A percentile compares a stretch with the other conserved stretches of the same genome.
Evolutionary conservation across 1,139 yeast species (phyloP).

Genomic region (Saccharomyces hybrid): DNA sequence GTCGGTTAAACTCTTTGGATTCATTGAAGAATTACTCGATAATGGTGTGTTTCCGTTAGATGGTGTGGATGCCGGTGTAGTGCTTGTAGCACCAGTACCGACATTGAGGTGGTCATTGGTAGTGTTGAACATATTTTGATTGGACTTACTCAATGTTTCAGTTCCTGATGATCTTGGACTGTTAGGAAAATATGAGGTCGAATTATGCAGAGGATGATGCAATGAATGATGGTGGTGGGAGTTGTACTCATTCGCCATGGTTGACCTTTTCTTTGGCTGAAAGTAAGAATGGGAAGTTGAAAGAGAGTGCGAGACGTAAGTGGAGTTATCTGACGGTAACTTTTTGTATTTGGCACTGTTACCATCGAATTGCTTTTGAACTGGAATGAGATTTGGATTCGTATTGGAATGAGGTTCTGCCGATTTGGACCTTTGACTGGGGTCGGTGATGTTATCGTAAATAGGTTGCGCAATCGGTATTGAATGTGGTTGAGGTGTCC

Average conservation of each 20-base stretch:
- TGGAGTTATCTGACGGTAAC: not conserved
- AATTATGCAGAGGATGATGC: not conserved
- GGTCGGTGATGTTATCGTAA: constrained; percentile 23
- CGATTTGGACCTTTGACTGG: constrained; percentile 35
- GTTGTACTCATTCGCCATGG: constrained; percentile 7
- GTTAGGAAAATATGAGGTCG: not conserved
- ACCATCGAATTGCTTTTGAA: constrained; percentile 10
- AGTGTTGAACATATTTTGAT: not conserved
- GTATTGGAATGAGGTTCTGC: constrained; percentile 34
- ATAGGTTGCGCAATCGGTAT: constrained; percentile 15
- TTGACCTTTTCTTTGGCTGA: constrained; percentile 4
- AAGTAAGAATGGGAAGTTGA: not conserved
- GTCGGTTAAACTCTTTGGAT: constrained; percentile 58
- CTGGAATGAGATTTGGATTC: constrained; percentile 13
- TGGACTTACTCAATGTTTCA: not conserved
- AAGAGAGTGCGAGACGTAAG: not conserved
- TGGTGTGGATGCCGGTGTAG: constrained; percentile 1
- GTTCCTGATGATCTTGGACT: not conserved
- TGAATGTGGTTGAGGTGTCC: constrained; percentile 29
- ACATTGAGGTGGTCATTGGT: constrained; percentile 3
- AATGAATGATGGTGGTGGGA: not conserved
- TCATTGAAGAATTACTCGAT: constrained; percentile 42
- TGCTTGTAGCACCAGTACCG: not conserved
- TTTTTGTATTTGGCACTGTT: constrained; percentile 4
- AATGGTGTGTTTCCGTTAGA: constrained; percentile 10